Conservation (phyloP, 306 rosid species). For the Begonia peltatifolia region DNA sequence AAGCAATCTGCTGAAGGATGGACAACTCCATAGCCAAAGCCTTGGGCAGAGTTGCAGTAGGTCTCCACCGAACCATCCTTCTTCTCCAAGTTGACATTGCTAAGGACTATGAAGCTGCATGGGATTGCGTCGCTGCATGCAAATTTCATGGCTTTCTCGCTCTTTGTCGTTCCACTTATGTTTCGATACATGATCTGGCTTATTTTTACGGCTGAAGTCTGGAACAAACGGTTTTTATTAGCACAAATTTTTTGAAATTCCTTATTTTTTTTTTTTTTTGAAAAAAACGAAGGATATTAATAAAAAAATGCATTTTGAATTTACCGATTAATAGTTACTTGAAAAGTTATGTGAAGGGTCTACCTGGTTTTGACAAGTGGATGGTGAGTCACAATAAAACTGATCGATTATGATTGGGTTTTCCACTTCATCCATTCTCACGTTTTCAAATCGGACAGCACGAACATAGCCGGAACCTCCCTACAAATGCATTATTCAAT, state of each 20-base stretch:
- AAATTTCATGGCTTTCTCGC: conserved; percentile 74
- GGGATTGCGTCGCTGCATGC: conserved; percentile 86
- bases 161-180: conserved; percentile 68
- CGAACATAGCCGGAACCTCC: conserved; percentile 93
- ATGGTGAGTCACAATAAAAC: conserved; percentile 92
- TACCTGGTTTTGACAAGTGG: conserved; percentile 69
- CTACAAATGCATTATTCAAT: conserved; percentile 19
- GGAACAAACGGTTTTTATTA: neutral
- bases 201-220: conserved; percentile 73
- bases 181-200: conserved; percentile 62
- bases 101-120: conserved; percentile 63
- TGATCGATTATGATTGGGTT: conserved; percentile 92
- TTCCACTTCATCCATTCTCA: conserved; percentile 61
- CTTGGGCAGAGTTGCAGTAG: conserved; percentile 88
- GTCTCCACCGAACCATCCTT: conserved; percentile 79
- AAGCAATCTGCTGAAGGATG: conserved; percentile 98
- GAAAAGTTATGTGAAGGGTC: neutral
- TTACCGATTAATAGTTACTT: too few relatives aligned
- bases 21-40: conserved; percentile 56
- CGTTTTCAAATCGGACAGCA: conserved; percentile 73
- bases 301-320: too few relatives aligned
- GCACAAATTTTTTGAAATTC: too few relatives aligned
- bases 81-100: conserved; percentile 68
- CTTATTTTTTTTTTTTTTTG: too few relatives aligned
- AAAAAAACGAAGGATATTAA: too few relatives aligned